Conservation (phyloP, 495 filamentous ascomycete species). For the Viridothelium virens region DNA sequence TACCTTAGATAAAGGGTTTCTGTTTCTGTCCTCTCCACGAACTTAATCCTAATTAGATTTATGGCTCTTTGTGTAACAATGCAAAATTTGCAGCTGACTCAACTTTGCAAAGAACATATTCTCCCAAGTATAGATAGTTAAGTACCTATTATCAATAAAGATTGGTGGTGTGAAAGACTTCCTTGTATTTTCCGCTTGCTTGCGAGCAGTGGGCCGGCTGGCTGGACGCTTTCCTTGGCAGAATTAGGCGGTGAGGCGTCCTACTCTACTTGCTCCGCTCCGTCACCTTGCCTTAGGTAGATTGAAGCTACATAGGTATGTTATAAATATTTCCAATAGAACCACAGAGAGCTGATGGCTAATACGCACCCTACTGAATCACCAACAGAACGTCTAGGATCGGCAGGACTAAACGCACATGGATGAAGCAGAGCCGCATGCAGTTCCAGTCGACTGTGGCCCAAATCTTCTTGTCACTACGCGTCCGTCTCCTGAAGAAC, state of each 20-base stretch:
- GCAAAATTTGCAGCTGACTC: no score
- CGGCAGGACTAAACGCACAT: neutral
- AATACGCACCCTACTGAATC: neutral
- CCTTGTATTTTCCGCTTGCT: neutral
- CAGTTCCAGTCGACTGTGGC: neutral
- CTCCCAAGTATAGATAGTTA: no score
- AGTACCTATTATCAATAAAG: neutral
- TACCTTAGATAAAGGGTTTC: no score
- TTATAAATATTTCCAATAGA: neutral
- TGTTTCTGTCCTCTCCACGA: no score
- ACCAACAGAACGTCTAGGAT: neutral
- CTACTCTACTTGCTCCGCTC: neutral
- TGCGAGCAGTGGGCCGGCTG: neutral
- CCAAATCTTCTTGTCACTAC: neutral
- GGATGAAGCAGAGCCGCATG: neutral
- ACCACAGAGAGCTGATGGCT: neutral
- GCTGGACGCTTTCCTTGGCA: neutral
- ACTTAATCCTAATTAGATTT: no score
- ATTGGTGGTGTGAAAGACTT: neutral
- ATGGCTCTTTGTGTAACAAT: no score
- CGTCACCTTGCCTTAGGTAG: neutral
- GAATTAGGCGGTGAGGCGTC: conserved; percentile 1
- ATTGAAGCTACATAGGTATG: conserved; percentile 2
- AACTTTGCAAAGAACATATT: no score
- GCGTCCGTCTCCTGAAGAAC: neutral